Evolutionary conservation across 129 eudicot species (phyloP), one percentile per base, ranked within the genome.

Genomic region (Solidago caesia): DNA sequence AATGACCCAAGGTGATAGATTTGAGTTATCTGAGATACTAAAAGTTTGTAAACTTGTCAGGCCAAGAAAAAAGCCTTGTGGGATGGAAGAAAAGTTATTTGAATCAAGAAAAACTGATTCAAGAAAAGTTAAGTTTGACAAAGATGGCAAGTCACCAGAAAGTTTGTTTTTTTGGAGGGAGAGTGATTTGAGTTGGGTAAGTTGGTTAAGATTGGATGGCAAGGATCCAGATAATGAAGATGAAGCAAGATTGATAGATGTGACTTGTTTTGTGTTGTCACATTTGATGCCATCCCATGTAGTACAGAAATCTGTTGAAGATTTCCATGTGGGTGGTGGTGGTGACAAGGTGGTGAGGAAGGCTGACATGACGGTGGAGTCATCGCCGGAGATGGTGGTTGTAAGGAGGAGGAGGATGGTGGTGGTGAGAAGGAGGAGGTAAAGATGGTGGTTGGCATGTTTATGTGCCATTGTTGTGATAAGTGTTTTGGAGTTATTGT

Each of bases 101-200:
- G 5, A 0, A 26, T 87, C 85, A 2, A 85, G 83, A 46, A 5
- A 81, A 3, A 83, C 64, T 15, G 68, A 7, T 62, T 83, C 72
- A 43, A 90, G 85, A 2, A 16, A 8, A 2, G 89, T 49, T 41
- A 85, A 77, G 64, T 85, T 85, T 7, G 90, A 68, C 8, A 90
- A 71, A 4, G 96, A 73, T 7, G 96, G 96, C 43, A 90, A 21
- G 49, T 73, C 61, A 12, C 96, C 96, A 48, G 84, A 73, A 44
- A 90, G 77, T 4, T 46, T 64, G 77, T 90, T 90, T 2, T 58
- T 12, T 44, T 85, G 87, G 7, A 85, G 79, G 49, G 81, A 29
- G 4, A 90, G 73, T 26, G 82, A 64, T 68, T 76, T 72, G 64
- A 90, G 92, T 57, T 64, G 46, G 21, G 90, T 46, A 16, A 87